Evolutionary conservation across 805 yeast genomes (phyloP).

Genomic region (Cyberlindnera petersonii): DNA sequence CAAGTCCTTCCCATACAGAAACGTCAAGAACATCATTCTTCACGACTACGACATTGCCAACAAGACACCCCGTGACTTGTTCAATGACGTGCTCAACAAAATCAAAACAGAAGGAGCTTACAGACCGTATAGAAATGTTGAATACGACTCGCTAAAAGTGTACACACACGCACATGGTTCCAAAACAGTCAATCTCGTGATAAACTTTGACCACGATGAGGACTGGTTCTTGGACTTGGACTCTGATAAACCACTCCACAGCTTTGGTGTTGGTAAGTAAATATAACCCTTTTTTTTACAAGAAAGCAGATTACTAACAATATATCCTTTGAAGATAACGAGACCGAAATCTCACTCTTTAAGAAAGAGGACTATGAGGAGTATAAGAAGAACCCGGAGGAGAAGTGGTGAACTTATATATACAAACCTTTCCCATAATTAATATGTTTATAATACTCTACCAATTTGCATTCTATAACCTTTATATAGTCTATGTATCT

Average conservation of each 20-base stretch:
- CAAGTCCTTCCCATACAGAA: conserved; percentile 89
- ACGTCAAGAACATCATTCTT: conserved; percentile 72
- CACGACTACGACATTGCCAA: conserved; percentile 64
- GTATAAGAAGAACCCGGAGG: conserved; percentile 80
- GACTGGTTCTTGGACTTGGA: conserved; percentile 57
- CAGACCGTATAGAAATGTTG: conserved; percentile 78
- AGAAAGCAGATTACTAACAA: conserved; percentile 12
- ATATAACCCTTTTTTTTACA: conserved; percentile 28
- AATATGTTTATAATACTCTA: not conserved
- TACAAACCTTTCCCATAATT: not conserved
- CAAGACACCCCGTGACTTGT: conserved; percentile 62
- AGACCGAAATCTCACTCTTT: conserved; percentile 87
- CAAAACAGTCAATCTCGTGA: conserved; percentile 87
- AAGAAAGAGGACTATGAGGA: conserved; percentile 60
- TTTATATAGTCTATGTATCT: too few relatives aligned
- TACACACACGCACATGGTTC: conserved; percentile 95
- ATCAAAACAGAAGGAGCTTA: conserved; percentile 59
- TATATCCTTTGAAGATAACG: too few relatives aligned
- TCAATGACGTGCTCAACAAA: conserved; percentile 44
- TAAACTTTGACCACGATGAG: conserved; percentile 81
- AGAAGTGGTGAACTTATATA: conserved; percentile 66
- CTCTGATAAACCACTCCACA: conserved; percentile 33
- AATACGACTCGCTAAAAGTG: conserved; percentile 72
- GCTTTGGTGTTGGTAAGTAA: conserved; percentile 34
- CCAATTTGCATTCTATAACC: too few relatives aligned